Evolutionary conservation across 2,329 filamentous ascomycete genomes (phyloP), one percentile per base, ranked within the genome.

Genomic region (Fusarium sp.): DNA sequence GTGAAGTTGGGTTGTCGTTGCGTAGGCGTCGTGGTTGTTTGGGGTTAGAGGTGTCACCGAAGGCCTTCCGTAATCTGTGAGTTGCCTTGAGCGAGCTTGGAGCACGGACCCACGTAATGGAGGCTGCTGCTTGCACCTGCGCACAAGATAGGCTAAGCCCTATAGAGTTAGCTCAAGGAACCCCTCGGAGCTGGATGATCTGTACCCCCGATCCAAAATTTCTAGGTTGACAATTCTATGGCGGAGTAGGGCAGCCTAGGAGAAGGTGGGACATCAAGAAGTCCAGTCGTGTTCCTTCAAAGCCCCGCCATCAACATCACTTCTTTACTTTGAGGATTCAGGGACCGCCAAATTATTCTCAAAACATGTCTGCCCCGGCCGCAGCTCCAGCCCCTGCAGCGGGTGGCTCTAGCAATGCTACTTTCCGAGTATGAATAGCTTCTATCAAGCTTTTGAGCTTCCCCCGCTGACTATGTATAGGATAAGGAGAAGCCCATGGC

Each of bases 401-500:
- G 61, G 80, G 80, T 71, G 78, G 73, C 76, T 81, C 80, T 71
- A 79, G 81, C 70, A 87, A 88, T 82, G 82, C 84, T 74, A 83
- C 87, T 69, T 89, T 89, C 79, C 85, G 85, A 76, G 87, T 89
- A 82, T 70, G 83, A 71, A 49, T 44, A 78, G 77, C 77, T 76
- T 51, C 55, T 56, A 39, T 58, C 50, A 70, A 78, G 75, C 74
- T 80, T 74, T 69, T 54, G 63, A 80, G 75, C 78, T 80, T 74
- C 76, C 76, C 76, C 77, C 76, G 76, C 79, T 82, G 74, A 82
- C 72, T 55, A 51, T 71, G 53, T 74, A 52, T 74, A 91, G 89
- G 88, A 91, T 79, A 99, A 98, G 90, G 96, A 98, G 86, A 99
- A 99, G 93, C 96, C 96, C 74, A 91, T 96, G 86, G 96, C 96